Evolutionary conservation across 2,329 filamentous ascomycete species (phyloP).

Genomic region (Acephala macrosclerotiorum): DNA sequence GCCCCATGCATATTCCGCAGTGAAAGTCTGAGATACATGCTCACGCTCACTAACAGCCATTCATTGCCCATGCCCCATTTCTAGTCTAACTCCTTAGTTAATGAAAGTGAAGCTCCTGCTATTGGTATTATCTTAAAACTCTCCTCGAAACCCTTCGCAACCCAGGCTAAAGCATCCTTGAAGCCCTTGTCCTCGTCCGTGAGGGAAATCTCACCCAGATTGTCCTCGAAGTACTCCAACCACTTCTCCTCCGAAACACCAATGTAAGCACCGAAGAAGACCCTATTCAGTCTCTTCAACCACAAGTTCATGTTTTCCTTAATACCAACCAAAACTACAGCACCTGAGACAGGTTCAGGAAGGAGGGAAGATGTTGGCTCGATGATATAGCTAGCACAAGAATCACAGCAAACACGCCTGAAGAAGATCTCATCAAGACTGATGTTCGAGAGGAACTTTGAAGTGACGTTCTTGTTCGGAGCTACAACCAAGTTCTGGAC

Average conservation of each 20-base stretch:
- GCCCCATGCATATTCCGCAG: not conserved
- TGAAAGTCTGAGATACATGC: not conserved
- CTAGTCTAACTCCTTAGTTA: not conserved
- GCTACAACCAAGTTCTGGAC: not conserved
- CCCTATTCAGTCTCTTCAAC: not conserved
- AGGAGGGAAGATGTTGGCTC: not conserved
- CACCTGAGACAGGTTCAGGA: not conserved
- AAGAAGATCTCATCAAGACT: not conserved
- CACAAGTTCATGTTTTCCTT: not conserved
- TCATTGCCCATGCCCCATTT: not conserved
- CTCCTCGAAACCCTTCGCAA: not conserved
- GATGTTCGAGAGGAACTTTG: not conserved
- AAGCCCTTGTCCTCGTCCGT: not conserved
- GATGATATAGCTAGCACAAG: conserved; percentile 5
- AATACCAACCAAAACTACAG: not conserved
- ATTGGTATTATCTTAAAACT: not conserved
- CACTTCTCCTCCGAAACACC: not conserved
- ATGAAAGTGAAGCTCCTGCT: not conserved
- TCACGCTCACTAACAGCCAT: not conserved
- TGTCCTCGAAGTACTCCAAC: not conserved
- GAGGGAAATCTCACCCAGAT: not conserved
- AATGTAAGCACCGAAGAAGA: not conserved
- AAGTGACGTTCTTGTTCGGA: not conserved
- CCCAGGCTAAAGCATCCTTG: not conserved
- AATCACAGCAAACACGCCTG: not conserved